Evolutionary conservation across 306 rosid genomes (phyloP).

Genomic region (Lathyrus sativus): DNA sequence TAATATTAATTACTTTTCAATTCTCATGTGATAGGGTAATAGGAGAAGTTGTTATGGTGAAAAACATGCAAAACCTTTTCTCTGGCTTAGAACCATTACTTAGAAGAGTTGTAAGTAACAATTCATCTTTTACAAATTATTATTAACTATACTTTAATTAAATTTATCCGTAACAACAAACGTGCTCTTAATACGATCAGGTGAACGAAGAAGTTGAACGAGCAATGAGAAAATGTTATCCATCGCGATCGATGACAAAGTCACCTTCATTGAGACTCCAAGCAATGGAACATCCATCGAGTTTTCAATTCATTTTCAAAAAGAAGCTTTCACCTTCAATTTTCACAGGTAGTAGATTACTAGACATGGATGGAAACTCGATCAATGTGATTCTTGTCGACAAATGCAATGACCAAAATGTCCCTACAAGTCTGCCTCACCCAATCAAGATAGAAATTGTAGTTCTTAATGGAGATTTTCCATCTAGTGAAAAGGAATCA

Average conservation of each 20-base stretch:
- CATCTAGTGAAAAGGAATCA: constrained; percentile 21
- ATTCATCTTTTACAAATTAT: not conserved
- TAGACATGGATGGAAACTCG: constrained; percentile 48
- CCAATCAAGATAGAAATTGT: constrained; percentile 65
- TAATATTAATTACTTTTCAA: not conserved
- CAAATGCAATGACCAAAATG: constrained; percentile 34
- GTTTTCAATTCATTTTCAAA: constrained; percentile 49
- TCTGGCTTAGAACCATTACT: constrained; percentile 82
- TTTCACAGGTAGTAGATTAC: constrained; percentile 69
- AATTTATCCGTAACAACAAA: not conserved
- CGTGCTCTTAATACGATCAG: constrained; percentile 35
- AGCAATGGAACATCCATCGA: constrained; percentile 49
- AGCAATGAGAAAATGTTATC: constrained; percentile 42
- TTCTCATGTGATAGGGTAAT: constrained; percentile 57
- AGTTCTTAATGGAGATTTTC: constrained; percentile 89
- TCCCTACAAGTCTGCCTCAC: constrained; percentile 43
- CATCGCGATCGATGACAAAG: constrained; percentile 46
- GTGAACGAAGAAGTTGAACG: constrained; percentile 78
- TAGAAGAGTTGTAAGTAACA: constrained; percentile 54
- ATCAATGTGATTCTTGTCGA: constrained; percentile 56
- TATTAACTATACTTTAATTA: no score
- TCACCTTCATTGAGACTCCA: constrained; percentile 69
- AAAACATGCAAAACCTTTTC: constrained; percentile 65
- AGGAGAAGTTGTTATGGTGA: constrained; percentile 81
- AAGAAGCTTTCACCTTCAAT: constrained; percentile 48